phyloP scores from a whole-genome alignment of 2,329 filamentous ascomycete genomes.

The Xenosphaeropsis pyriputrescens region DNA sequence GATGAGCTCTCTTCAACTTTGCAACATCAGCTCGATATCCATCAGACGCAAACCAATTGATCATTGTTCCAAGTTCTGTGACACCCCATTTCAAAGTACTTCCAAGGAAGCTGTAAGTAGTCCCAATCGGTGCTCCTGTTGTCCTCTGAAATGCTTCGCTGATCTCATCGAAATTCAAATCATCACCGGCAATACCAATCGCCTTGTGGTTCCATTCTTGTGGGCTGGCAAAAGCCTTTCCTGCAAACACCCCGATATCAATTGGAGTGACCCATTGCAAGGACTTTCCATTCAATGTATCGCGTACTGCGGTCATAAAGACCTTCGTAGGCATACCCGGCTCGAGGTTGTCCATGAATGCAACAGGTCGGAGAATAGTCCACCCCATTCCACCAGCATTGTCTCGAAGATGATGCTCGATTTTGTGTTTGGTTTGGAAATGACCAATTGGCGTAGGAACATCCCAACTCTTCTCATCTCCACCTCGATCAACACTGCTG shows the following conservation, averaged over 20 bases:
- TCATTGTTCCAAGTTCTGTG: conserved; percentile 20
- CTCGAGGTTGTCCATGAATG: conserved; percentile 34
- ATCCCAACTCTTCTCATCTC: conserved; percentile 30
- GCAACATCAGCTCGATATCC: conserved; percentile 20
- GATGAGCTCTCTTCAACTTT: conserved; percentile 2
- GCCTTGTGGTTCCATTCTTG: conserved; percentile 15
- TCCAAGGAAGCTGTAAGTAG: conserved; percentile 14
- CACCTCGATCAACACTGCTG: conserved; percentile 47
- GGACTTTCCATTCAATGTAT: conserved; percentile 13
- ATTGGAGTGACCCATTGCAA: conserved; percentile 19
- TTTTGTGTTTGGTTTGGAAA: conserved; percentile 44
- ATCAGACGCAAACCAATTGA: conserved; percentile 20
- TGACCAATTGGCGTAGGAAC: conserved; percentile 42
- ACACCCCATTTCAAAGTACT: conserved; percentile 14
- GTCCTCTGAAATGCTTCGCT: conserved; percentile 14
- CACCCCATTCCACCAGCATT: conserved; percentile 25
- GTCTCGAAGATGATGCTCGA: conserved; percentile 42
- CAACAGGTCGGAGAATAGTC: conserved; percentile 38
- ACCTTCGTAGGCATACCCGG: conserved; percentile 12
- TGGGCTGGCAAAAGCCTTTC: conserved; percentile 17
- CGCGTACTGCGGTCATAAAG: conserved; percentile 13
- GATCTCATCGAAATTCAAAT: conserved; percentile 19
- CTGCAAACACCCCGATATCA: conserved; percentile 23
- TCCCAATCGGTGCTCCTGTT: conserved; percentile 13
- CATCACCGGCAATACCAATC: conserved; percentile 23